Conservation (phyloP, 768 basidiomycete genomes). For the Lentinula boryana region DNA sequence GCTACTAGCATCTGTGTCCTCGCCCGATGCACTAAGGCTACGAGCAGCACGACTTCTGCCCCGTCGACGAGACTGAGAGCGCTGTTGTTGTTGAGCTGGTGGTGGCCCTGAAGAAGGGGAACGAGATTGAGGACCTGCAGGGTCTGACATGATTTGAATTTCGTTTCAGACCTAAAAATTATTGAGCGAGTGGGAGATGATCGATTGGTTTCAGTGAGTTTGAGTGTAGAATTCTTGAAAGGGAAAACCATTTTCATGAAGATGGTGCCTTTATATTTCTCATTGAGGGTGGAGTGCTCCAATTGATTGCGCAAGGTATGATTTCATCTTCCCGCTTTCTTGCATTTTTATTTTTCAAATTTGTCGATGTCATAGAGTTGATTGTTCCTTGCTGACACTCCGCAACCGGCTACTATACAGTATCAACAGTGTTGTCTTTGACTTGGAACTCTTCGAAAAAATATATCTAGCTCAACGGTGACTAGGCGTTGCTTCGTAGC, state of each 20-base stretch:
- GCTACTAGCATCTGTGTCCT: neutral
- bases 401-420: no score
- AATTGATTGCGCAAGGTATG: conserved; percentile 3
- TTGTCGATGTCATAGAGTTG: neutral
- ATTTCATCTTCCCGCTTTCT: neutral
- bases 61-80: conserved; percentile 1
- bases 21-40: neutral
- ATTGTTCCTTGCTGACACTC: neutral
- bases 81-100: neutral
- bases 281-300: neutral
- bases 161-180: neutral
- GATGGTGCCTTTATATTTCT: neutral
- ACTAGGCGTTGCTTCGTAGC: no score
- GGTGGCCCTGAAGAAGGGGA: neutral
- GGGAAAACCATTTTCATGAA: neutral
- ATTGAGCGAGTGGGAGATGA: neutral
- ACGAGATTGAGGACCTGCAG: neutral
- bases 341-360: neutral
- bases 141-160: neutral
- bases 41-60: neutral
- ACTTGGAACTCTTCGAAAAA: no score
- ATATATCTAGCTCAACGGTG: no score
- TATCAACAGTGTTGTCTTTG: no score
- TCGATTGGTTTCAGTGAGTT: neutral
- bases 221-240: neutral